Evolutionary conservation across 768 basidiomycete species (phyloP).

Genomic region (Russula emetica): DNA sequence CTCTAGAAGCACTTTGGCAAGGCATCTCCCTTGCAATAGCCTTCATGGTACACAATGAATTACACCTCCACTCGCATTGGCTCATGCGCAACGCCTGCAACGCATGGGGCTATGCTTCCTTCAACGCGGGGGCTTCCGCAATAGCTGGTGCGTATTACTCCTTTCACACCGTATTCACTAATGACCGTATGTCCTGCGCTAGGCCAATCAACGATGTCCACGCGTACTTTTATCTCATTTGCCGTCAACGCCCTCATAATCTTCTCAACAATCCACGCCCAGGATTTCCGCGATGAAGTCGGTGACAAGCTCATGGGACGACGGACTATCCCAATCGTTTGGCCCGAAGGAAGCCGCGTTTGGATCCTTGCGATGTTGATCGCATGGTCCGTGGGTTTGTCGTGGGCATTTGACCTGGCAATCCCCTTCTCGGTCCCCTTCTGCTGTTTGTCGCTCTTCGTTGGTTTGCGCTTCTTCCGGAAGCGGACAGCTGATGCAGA

Average conservation of each 20-base stretch:
- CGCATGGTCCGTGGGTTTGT: conserved; percentile 30
- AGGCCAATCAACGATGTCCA: conserved; percentile 2
- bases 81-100: conserved; percentile 25
- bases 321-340: conserved; percentile 33
- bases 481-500: conserved; percentile 27
- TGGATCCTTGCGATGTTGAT: conserved; percentile 27
- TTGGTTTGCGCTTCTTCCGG: conserved; percentile 29
- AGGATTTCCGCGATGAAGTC: conserved; percentile 36
- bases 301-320: conserved; percentile 35
- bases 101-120: conserved; percentile 25
- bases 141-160: conserved; percentile 6
- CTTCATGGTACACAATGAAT: conserved; percentile 30
- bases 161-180: neutral
- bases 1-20: conserved; percentile 13
- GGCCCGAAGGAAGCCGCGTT: conserved; percentile 24
- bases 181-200: too few relatives aligned
- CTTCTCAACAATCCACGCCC: conserved; percentile 38
- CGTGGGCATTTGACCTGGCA: conserved; percentile 29
- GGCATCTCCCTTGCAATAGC: conserved; percentile 23
- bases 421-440: conserved; percentile 14
- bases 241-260: conserved; percentile 34
- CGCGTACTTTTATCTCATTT: conserved; percentile 20
- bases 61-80: conserved; percentile 26
- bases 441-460: conserved; percentile 22
- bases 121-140: conserved; percentile 31